Conservation (phyloP, 768 basidiomycete genomes). For the Amanita fuliginea region DNA sequence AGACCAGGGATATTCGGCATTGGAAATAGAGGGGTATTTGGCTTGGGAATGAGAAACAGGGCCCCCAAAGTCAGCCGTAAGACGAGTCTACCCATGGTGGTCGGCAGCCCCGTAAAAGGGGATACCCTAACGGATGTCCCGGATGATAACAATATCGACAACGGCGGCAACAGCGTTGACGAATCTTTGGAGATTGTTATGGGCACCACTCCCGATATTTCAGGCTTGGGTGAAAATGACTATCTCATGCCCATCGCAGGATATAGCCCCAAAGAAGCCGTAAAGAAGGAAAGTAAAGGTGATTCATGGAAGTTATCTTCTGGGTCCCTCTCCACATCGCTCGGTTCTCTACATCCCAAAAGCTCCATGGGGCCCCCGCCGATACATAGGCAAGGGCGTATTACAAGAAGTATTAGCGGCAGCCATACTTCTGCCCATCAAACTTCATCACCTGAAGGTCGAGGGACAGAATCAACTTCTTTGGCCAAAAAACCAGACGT, state of each 20-base stretch:
- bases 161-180: slow-evolving; percentile 1
- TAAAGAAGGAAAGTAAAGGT: slow-evolving; percentile 21
- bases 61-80: slow-evolving; percentile 34
- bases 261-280: not conserved
- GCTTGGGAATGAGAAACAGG: slow-evolving; percentile 17
- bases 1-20: slow-evolving; percentile 17
- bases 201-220: slow-evolving; percentile 6
- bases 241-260: slow-evolving; percentile 2
- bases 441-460: slow-evolving; percentile 11
- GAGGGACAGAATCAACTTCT: slow-evolving; percentile 18
- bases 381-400: slow-evolving; percentile 20
- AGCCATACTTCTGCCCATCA: slow-evolving; percentile 21
- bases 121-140: slow-evolving; percentile 5
- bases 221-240: slow-evolving; percentile 4
- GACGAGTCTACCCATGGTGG: slow-evolving; percentile 32
- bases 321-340: slow-evolving; percentile 49
- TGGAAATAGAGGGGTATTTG: slow-evolving; percentile 13
- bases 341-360: slow-evolving; percentile 33
- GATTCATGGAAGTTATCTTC: slow-evolving; percentile 25
- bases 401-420: slow-evolving; percentile 29
- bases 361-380: slow-evolving; percentile 38
- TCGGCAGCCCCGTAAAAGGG: slow-evolving; percentile 40
- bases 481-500: slow-evolving; percentile 8
- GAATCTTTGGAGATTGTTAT: slow-evolving; percentile 4
- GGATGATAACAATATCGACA: slow-evolving; percentile 13